Evolutionary conservation across 169 alveolate genomes (phyloP).

Genomic region (Besnoitia besnoiti): DNA sequence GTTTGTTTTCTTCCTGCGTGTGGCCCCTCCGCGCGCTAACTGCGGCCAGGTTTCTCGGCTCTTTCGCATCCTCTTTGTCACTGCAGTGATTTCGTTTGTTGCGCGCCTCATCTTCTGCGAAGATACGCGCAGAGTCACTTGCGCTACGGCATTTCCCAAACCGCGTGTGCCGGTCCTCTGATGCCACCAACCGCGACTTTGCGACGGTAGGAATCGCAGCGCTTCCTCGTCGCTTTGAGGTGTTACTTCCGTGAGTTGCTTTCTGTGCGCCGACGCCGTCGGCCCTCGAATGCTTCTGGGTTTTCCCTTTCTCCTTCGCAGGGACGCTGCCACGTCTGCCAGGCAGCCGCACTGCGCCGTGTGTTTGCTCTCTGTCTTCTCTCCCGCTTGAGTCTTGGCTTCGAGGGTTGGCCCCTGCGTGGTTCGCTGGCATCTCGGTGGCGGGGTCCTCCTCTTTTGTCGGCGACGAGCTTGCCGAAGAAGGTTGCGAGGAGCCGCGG

Average conservation of each 20-base stretch:
- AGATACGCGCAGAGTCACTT: too few relatives aligned
- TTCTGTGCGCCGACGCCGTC: background rate
- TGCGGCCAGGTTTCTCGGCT: too few relatives aligned
- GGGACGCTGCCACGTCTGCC: background rate
- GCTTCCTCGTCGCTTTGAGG: background rate
- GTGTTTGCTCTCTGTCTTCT: background rate
- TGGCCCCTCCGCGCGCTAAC: too few relatives aligned
- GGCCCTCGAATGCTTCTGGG: background rate
- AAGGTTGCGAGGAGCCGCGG: constrained; percentile 21
- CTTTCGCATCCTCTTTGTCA: too few relatives aligned
- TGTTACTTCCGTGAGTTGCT: background rate
- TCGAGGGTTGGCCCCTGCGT: background rate
- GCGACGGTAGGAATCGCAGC: too few relatives aligned
- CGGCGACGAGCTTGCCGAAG: background rate
- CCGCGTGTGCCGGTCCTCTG: too few relatives aligned
- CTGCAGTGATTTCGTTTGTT: too few relatives aligned
- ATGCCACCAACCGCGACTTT: too few relatives aligned
- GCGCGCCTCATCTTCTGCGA: background rate
- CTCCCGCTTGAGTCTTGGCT: background rate
- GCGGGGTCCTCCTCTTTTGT: background rate
- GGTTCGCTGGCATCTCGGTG: background rate
- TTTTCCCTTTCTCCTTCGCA: background rate
- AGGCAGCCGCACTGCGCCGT: background rate
- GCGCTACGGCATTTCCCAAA: too few relatives aligned
- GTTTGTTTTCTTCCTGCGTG: too few relatives aligned